Percentiles rank a stretch among this genome's conserved stretches.
These are phyloP conservation scores for Aechmea fasciata DNA, from an alignment of 176 grass and related monocot genomes.

Conservation along the genomic window DNA sequence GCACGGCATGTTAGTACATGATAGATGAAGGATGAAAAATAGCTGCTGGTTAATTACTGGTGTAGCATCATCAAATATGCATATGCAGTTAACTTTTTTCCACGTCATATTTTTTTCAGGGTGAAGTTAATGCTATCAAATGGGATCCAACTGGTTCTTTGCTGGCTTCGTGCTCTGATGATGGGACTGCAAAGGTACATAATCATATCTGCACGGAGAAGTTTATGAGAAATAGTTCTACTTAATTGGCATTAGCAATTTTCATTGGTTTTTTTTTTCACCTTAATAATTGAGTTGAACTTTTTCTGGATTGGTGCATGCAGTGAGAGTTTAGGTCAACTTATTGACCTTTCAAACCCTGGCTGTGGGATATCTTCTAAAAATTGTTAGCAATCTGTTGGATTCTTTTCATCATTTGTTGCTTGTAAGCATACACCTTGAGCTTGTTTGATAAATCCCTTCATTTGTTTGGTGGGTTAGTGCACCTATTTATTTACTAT, in stretches of 20 bases:
- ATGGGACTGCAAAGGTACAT: constrained; percentile 80
- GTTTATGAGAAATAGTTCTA: neutral
- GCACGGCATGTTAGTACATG: too few species aligned
- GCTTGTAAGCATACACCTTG: too few species aligned
- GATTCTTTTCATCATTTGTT: neutral
- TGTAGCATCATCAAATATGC: neutral
- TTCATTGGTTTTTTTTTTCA: too few species aligned
- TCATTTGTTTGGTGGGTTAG: too few species aligned
- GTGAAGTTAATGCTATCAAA: constrained; percentile 98
- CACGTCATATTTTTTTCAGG: constrained; percentile 37
- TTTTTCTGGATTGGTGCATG: neutral
- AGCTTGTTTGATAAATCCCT: too few species aligned
- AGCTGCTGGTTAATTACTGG: neutral
- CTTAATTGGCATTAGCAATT: too few species aligned
- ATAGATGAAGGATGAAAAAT: too few species aligned
- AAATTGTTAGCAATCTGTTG: neutral
- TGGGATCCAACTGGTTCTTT: constrained; percentile 94
- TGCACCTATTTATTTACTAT: too few species aligned
- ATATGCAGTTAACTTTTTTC: neutral
- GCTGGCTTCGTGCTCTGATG: constrained; percentile 94
- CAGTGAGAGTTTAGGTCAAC: too few species aligned
- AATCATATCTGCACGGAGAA: neutral
- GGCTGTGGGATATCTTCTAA: too few species aligned
- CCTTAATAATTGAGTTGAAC: too few species aligned
- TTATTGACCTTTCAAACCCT: too few species aligned